Evolutionary conservation across 1,284 basidiomycete species (phyloP).

Genomic region (Rhodotorula sp.): DNA sequence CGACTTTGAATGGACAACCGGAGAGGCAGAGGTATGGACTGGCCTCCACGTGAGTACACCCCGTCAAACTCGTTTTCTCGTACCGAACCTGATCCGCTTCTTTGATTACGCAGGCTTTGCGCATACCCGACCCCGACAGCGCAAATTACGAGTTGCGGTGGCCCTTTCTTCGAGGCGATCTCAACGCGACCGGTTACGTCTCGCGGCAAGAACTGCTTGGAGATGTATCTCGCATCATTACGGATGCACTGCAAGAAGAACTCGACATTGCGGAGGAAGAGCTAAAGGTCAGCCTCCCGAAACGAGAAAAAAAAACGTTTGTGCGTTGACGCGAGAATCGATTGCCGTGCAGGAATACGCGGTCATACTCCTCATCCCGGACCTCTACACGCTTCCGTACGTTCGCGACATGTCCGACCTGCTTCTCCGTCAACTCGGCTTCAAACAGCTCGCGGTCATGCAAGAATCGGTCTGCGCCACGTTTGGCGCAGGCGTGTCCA

Average conservation of each 20-base stretch:
- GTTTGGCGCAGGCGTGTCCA: slow-evolving; percentile 91
- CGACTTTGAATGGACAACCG: slow-evolving; percentile 70
- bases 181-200: slow-evolving; percentile 76
- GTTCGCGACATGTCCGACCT: slow-evolving; percentile 76
- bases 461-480: slow-evolving; percentile 90
- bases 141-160: slow-evolving; percentile 70
- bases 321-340: background rate
- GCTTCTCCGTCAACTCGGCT: slow-evolving; percentile 77
- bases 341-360: slow-evolving; percentile 66
- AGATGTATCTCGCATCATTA: slow-evolving; percentile 73
- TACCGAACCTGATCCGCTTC: background rate
- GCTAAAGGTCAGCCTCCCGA: slow-evolving; percentile 60
- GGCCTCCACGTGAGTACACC: slow-evolving; percentile 64
- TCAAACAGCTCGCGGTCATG: slow-evolving; percentile 67
- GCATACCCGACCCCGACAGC: slow-evolving; percentile 64
- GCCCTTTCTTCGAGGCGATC: slow-evolving; percentile 72
- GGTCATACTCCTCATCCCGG: slow-evolving; percentile 86
- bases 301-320: background rate
- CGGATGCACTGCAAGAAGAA: slow-evolving; percentile 61
- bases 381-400: slow-evolving; percentile 82
- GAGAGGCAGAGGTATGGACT: slow-evolving; percentile 57
- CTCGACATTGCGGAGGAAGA: slow-evolving; percentile 61
- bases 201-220: slow-evolving; percentile 67
- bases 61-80: too few relatives aligned
- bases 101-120: slow-evolving; percentile 60